Base-by-base conservation (phyloP, 2,329 filamentous ascomycete genomes). In the Aspergillus oerlinghausenensis region DNA sequence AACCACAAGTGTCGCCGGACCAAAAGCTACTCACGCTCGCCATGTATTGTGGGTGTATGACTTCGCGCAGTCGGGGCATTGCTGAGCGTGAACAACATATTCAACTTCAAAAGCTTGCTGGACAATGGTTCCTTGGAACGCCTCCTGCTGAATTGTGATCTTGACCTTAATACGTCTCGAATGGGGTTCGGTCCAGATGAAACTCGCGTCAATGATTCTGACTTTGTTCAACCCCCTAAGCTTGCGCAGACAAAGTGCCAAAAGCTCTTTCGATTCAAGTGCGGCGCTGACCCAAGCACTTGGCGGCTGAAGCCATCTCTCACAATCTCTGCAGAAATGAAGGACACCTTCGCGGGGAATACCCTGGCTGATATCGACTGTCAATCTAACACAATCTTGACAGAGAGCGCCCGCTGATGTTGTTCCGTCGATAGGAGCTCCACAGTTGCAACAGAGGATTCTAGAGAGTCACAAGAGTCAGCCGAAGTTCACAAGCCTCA, bases 371-470 rank as follows among this genome's bases (percentile, higher is more conserved):
- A 97, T 93, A 76, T 99, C 94, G 76, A 95, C 85, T 50, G 92
- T 95, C 65, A 95, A 84, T 75, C 96, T 96, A 72, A 97, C 86
- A 75, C 94, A 97, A 80, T 97, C 93, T 75, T 91, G 91, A 79
- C 94, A 99, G 56, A 97, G 87, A 43, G 94, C 92, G 60, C 92
- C 92, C 53, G 89, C 87, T 26, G 90, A 82, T 14, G 86, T 85
- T 19, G 92, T 96, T 74, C 94, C 94, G 75, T 97, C 92, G 69
- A 99, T 96, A 42, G 93, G 88, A 59, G 90, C 92, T 70, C 93
- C 94, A 75, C 94, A 99, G 82, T 97, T 96, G 80, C 91, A 96
- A 77, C 94, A 99, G 57, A 99, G 88, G 71, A 97, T 96, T n/a
- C 87, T 90, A 58, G 26, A 50, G 53, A 51, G 40, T 55, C 23